Percentiles rank a stretch among this genome's conserved stretches.
Evolutionary conservation across 176 grass and related monocot species (phyloP).

Genomic region (Rhipidocladum racemiflorum): DNA sequence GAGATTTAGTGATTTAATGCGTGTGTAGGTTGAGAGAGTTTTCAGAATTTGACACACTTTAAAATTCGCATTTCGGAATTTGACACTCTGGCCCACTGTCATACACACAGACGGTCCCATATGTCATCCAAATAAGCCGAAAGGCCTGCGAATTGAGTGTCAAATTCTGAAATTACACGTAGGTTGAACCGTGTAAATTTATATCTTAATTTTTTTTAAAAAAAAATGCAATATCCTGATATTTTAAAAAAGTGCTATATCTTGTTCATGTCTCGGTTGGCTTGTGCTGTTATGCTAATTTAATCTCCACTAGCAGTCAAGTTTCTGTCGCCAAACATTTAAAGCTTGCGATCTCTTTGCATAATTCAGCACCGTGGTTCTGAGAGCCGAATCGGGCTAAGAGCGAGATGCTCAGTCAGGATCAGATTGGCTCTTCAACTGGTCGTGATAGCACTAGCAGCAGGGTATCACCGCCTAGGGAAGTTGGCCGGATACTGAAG

Average conservation of each 20-base stretch:
- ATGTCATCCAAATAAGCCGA: too few species aligned
- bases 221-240: not conserved
- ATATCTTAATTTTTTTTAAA: not conserved
- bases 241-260: not conserved
- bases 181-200: not conserved
- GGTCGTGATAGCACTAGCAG: conserved; percentile 11
- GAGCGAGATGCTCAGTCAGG: conserved; percentile 20
- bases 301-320: not conserved
- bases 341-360: not conserved
- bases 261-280: not conserved
- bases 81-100: too few species aligned
- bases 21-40: too few species aligned
- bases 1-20: not conserved
- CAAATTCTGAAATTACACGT: too few species aligned
- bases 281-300: not conserved
- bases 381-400: conserved; percentile 7
- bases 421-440: conserved; percentile 37
- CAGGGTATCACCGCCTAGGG: conserved; percentile 22
- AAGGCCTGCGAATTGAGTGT: too few species aligned
- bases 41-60: too few species aligned
- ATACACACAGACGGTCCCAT: too few species aligned
- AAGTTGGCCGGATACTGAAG: conserved; percentile 36
- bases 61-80: too few species aligned
- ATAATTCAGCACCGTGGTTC: conserved; percentile 9
- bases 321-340: not conserved